These are phyloP conservation scores for Agapanthus africanus DNA, from an alignment of 106 monocot genomes.

Conservation along the genomic window DNA sequence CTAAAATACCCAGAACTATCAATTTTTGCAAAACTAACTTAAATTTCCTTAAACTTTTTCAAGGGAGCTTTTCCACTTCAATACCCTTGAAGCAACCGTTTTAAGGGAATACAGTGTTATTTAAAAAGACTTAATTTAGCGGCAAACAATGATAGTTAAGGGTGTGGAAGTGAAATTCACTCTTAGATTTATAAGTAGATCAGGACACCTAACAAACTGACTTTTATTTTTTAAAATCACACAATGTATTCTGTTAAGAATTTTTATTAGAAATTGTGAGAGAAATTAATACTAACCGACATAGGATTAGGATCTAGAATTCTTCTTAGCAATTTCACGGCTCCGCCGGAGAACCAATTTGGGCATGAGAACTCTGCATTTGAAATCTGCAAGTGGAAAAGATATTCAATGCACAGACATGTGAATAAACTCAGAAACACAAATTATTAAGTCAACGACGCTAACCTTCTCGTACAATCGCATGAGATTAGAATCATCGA, in stretches of 20 bases:
- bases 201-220: background rate
- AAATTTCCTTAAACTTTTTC: too few relatives aligned
- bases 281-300: slow-evolving; percentile 44
- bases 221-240: background rate
- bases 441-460: background rate
- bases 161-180: background rate
- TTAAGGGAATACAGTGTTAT: background rate
- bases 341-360: slow-evolving; percentile 68
- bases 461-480: slow-evolving; percentile 71
- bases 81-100: too few relatives aligned
- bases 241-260: too few relatives aligned
- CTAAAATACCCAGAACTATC: too few relatives aligned
- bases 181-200: background rate
- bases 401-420: background rate
- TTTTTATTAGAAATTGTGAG: background rate
- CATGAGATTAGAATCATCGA: slow-evolving; percentile 81
- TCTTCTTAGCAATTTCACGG: slow-evolving; percentile 53
- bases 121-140: background rate
- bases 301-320: slow-evolving; percentile 81
- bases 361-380: slow-evolving; percentile 64
- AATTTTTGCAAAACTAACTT: background rate
- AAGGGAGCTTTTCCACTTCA: too few relatives aligned
- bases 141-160: background rate
- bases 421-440: background rate
- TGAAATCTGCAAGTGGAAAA: slow-evolving; percentile 51